A percentile compares a stretch with the other conserved stretches of the same genome.
phyloP scores from a whole-genome alignment of 306 rosid species.

The Cicer yamashitae region DNA sequence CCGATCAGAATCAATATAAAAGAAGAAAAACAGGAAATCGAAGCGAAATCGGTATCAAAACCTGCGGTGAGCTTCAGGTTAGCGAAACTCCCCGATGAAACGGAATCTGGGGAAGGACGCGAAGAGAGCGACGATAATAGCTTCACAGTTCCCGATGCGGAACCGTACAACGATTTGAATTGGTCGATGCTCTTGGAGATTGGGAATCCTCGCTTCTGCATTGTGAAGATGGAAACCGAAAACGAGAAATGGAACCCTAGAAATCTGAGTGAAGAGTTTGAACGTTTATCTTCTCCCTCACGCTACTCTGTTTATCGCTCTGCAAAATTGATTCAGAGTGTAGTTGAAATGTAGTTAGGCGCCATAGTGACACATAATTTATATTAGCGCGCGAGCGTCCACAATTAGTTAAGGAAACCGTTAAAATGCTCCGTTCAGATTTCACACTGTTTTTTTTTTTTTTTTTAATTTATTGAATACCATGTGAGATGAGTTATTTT shows the following conservation, averaged over 20 bases:
- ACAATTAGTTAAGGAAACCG: neutral
- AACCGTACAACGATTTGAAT: conserved; percentile 75
- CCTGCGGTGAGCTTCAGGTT: conserved; percentile 93
- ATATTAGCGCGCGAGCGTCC: conserved; percentile 33
- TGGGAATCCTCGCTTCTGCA: conserved; percentile 69
- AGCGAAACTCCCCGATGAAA: conserved; percentile 72
- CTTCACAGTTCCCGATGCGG: conserved; percentile 61
- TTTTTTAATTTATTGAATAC: too few species aligned
- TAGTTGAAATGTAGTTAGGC: conserved; percentile 49
- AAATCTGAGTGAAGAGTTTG: conserved; percentile 27
- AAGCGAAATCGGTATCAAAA: conserved; percentile 40
- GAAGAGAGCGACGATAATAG: conserved; percentile 54
- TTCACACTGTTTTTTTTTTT: neutral
- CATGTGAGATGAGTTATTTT: too few species aligned
- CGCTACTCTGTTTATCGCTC: conserved; percentile 26
- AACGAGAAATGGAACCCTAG: conserved; percentile 47
- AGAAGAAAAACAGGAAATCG: conserved; percentile 35
- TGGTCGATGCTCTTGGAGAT: conserved; percentile 77
- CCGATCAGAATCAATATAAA: neutral
- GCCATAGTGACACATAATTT: conserved; percentile 46
- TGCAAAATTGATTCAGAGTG: conserved; percentile 31
- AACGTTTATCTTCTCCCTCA: conserved; percentile 13
- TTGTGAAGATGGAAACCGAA: conserved; percentile 40
- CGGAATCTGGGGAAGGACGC: conserved; percentile 61
- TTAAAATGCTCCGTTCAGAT: neutral